Percentiles rank a stretch among this genome's conserved stretches.
These are phyloP conservation scores for Pleurotus platypus DNA, from an alignment of 768 basidiomycete genomes.

Conservation along the genomic window DNA sequence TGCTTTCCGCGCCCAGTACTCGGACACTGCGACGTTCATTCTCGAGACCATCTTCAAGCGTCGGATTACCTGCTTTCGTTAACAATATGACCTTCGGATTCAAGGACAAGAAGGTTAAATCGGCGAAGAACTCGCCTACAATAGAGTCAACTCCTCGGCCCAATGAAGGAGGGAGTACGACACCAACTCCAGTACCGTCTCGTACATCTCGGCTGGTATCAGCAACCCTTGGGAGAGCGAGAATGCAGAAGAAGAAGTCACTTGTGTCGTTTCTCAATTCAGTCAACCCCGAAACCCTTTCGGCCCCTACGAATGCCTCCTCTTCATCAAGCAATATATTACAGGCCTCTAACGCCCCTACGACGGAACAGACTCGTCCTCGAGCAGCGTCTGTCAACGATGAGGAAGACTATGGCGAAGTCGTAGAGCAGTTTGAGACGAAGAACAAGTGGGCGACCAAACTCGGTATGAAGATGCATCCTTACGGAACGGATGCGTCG, in stretches of 20 bases:
- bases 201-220: slow-evolving; percentile 1
- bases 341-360: background rate
- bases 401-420: slow-evolving; percentile 19
- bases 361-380: background rate
- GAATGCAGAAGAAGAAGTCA: slow-evolving; percentile 33
- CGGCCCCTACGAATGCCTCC: slow-evolving; percentile 1
- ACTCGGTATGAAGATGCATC: slow-evolving; percentile 50
- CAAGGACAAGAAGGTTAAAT: slow-evolving; percentile 7
- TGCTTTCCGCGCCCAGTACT: background rate
- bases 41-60: slow-evolving; percentile 3
- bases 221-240: slow-evolving; percentile 10
- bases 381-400: slow-evolving; percentile 13
- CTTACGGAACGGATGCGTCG: slow-evolving; percentile 44
- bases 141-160: background rate
- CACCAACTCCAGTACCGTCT: background rate
- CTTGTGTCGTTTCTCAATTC: slow-evolving; percentile 28
- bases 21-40: slow-evolving; percentile 1
- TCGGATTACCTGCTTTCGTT: slow-evolving; percentile 7
- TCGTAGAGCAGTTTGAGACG: slow-evolving; percentile 20
- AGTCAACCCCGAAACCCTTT: slow-evolving; percentile 8
- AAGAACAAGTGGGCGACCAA: slow-evolving; percentile 38
- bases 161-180: background rate
- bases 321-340: slow-evolving; percentile 2
- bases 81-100: slow-evolving; percentile 7
- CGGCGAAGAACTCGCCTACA: background rate